Conservation (phyloP, 163 green algal genomes). For the Chloromonas sp. region DNA sequence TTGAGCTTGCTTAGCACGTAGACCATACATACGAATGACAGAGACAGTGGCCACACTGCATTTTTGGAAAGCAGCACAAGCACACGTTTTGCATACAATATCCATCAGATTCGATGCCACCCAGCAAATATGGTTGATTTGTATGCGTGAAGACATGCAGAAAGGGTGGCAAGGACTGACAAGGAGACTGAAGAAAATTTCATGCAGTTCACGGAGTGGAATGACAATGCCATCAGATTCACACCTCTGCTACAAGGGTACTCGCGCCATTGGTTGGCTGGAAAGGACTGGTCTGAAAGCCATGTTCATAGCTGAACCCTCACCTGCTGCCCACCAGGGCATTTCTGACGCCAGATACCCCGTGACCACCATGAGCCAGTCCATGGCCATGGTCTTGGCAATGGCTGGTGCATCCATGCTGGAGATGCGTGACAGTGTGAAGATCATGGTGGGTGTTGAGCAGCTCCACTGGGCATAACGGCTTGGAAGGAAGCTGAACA, state of each 20-base stretch:
- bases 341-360: conserved; percentile 2
- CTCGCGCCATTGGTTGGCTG: too few relatives aligned
- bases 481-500: conserved; percentile 1
- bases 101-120: too few relatives aligned
- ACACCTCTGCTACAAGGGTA: too few relatives aligned
- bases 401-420: conserved; percentile 12
- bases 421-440: conserved; percentile 8
- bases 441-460: conserved; percentile 26
- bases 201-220: too few relatives aligned
- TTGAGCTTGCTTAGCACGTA: not conserved
- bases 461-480: conserved; percentile 27
- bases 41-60: not conserved
- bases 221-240: too few relatives aligned
- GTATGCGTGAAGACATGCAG: too few relatives aligned
- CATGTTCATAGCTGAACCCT: not conserved
- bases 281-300: too few relatives aligned
- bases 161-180: too few relatives aligned
- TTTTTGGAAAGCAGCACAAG: too few relatives aligned
- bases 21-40: not conserved
- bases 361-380: conserved; percentile 9
- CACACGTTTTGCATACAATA: too few relatives aligned
- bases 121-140: too few relatives aligned
- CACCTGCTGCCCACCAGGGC: conserved; percentile 1
- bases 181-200: too few relatives aligned
- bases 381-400: conserved; percentile 1